Conservation (phyloP, 2,329 filamentous ascomycete genomes). For the Aspergillus fumigatus region DNA sequence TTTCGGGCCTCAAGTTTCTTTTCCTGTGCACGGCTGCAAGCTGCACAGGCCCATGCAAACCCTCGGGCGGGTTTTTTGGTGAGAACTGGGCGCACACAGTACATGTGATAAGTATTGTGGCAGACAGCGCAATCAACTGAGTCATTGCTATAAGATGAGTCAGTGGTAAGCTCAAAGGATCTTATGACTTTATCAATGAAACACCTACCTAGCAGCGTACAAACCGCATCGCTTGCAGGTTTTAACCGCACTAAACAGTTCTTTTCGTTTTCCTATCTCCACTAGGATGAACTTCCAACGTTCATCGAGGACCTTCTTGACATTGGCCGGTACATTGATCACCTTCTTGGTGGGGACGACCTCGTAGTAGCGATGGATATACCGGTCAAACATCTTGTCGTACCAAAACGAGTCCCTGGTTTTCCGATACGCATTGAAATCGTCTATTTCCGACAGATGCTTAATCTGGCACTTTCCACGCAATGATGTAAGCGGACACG, state of each 20-base stretch:
- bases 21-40: constrained; percentile 94
- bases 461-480: constrained; percentile 89
- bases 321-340: constrained; percentile 90
- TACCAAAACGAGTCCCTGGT: constrained; percentile 90
- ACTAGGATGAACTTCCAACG: constrained; percentile 95
- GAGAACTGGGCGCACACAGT: constrained; percentile 86
- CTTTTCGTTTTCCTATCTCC: constrained; percentile 88
- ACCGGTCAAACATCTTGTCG: constrained; percentile 94
- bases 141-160: constrained; percentile 61
- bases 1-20: constrained; percentile 85
- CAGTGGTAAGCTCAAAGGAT: constrained; percentile 9
- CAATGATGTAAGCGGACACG: constrained; percentile 84
- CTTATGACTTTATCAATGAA: not conserved
- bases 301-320: constrained; percentile 93
- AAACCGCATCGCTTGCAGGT: constrained; percentile 86
- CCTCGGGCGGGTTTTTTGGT: constrained; percentile 95
- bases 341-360: constrained; percentile 87
- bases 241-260: constrained; percentile 93
- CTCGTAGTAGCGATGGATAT: constrained; percentile 97
- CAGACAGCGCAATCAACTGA: constrained; percentile 97
- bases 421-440: constrained; percentile 79
- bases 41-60: constrained; percentile 96
- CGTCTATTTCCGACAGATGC: constrained; percentile 80
- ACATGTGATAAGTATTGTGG: constrained; percentile 95
- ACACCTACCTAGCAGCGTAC: constrained; percentile 80